Conservation (phyloP, 2,329 filamentous ascomycete species). For the Cercospora sp. region DNA sequence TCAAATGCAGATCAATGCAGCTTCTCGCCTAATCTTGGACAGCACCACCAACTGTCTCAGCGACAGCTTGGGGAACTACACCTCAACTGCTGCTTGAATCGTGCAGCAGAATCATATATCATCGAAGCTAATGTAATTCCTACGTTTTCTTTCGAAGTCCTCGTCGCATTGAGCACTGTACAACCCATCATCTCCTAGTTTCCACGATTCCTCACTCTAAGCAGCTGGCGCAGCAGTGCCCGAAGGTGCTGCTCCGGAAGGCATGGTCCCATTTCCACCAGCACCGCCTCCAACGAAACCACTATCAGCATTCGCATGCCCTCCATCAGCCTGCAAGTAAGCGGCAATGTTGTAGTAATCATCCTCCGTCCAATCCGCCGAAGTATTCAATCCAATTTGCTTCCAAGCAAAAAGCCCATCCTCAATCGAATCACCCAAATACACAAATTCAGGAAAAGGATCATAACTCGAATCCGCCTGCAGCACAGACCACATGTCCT, state of each 20-base stretch:
- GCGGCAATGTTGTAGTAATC: conserved; percentile 25
- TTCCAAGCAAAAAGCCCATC: conserved; percentile 59
- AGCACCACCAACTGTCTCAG: too few species aligned
- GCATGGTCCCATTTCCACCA: conserved; percentile 13
- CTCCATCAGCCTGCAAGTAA: conserved; percentile 26
- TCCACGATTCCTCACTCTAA: not conserved
- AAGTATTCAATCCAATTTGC: conserved; percentile 51
- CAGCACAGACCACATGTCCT: conserved; percentile 49
- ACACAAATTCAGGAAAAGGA: conserved; percentile 59
- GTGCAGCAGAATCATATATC: not conserved
- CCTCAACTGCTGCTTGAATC: not conserved
- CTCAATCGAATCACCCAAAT: conserved; percentile 54
- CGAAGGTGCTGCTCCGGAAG: conserved; percentile 12
- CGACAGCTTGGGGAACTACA: too few species aligned
- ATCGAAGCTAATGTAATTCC: not conserved
- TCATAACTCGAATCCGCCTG: conserved; percentile 53
- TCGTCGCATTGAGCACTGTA: not conserved
- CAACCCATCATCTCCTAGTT: rapidly evolving
- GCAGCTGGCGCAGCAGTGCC: conserved; percentile 17
- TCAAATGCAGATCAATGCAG: not conserved
- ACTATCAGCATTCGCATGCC: conserved; percentile 26
- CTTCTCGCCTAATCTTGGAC: not conserved
- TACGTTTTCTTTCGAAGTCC: too few species aligned
- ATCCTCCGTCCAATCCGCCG: conserved; percentile 30
- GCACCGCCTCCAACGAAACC: conserved; percentile 18